Evolutionary conservation across 2,329 filamentous ascomycete species (phyloP).

Genomic region (Paracoccidioides brasiliensis): DNA sequence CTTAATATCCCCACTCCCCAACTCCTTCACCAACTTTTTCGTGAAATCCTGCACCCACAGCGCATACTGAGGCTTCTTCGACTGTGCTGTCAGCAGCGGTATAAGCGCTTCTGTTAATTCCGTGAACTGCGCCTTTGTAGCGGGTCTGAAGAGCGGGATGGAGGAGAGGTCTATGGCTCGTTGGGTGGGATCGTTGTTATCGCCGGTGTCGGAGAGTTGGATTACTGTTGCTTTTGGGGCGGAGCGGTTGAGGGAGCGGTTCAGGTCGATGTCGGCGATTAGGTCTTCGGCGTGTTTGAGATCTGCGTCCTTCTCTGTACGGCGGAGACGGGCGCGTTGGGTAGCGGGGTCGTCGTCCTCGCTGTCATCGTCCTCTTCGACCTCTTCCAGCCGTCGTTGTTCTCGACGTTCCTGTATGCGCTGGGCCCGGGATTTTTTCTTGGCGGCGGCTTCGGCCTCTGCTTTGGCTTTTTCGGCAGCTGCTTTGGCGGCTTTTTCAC

Average conservation of each 20-base stretch:
- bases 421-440: conserved; percentile 79
- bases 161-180: conserved; percentile 62
- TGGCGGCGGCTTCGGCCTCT: conserved; percentile 73
- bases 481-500: conserved; percentile 83
- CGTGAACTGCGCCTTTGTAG: conserved; percentile 75
- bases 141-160: conserved; percentile 77
- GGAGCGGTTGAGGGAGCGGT: conserved; percentile 42
- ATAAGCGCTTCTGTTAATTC: conserved; percentile 64
- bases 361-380: conserved; percentile 45
- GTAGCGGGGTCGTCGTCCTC: conserved; percentile 63
- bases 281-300: conserved; percentile 82
- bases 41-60: conserved; percentile 84
- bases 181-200: conserved; percentile 61
- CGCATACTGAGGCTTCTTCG: conserved; percentile 80
- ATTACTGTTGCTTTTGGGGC: conserved; percentile 53
- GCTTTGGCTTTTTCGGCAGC: conserved; percentile 79
- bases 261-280: conserved; percentile 63
- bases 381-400: conserved; percentile 45
- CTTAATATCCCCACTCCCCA: conserved; percentile 90
- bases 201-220: conserved; percentile 20
- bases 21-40: conserved; percentile 74
- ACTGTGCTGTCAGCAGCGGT: conserved; percentile 60
- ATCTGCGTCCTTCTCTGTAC: conserved; percentile 76
- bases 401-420: conserved; percentile 68
- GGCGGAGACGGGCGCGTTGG: conserved; percentile 59